phyloP scores from a whole-genome alignment of 2,329 filamentous ascomycete genomes.

The Cladosporium cucumerinum region DNA sequence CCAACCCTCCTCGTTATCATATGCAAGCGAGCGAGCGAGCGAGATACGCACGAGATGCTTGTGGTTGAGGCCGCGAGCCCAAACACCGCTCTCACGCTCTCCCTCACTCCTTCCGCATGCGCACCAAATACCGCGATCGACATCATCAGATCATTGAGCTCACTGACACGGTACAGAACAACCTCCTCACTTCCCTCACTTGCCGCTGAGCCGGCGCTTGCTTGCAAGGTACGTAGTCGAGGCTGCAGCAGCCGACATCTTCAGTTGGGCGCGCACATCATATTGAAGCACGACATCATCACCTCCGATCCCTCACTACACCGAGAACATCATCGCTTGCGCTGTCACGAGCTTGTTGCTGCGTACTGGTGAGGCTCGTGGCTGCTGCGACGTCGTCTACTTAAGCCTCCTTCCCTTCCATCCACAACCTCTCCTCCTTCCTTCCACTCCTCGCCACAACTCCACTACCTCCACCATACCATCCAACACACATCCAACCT shows the following conservation, averaged over 20 bases:
- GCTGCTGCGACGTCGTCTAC: background rate
- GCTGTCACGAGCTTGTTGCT: background rate
- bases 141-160: background rate
- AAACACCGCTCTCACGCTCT: background rate
- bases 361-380: background rate
- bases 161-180: background rate
- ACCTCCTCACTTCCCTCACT: background rate
- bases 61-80: background rate
- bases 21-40: background rate
- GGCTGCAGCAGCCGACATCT: background rate
- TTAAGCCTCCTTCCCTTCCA: conserved; percentile 7
- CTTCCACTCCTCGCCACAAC: background rate
- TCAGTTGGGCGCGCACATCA: background rate
- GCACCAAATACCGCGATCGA: background rate
- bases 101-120: background rate
- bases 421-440: conserved; percentile 1
- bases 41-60: background rate
- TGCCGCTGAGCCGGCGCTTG: background rate
- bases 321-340: background rate
- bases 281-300: background rate
- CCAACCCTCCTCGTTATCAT: background rate
- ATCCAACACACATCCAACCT: background rate
- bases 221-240: conserved; percentile 5
- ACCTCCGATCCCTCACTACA: background rate
- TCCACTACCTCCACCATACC: conserved; percentile 13